A percentile compares a stretch with the other conserved stretches of the same genome.
These are phyloP conservation scores for Aspergillus niger DNA, from an alignment of 2,329 filamentous ascomycete species.

Conservation along the genomic window DNA sequence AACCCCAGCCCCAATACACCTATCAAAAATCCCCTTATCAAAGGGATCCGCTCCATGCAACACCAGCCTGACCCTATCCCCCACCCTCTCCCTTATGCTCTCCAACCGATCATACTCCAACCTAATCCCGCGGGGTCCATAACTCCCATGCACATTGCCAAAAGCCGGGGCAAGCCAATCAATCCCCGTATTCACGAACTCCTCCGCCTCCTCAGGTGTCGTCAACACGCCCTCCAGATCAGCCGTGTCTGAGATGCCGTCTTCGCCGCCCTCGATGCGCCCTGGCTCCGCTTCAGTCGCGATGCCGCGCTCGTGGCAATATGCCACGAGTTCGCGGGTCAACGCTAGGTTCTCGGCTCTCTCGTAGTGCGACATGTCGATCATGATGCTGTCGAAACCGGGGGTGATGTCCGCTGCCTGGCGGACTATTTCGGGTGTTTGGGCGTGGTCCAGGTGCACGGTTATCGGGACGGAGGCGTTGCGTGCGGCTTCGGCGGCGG, in stretches of 20 bases:
- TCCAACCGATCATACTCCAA: slow-evolving; percentile 61
- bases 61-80: slow-evolving; percentile 54
- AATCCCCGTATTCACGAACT: slow-evolving; percentile 71
- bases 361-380: slow-evolving; percentile 74
- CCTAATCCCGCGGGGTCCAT: slow-evolving; percentile 65
- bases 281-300: slow-evolving; percentile 72
- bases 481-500: slow-evolving; percentile 59
- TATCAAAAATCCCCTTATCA: slow-evolving; percentile 55
- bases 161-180: slow-evolving; percentile 75
- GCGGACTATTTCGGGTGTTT: slow-evolving; percentile 63
- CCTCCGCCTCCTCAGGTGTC: slow-evolving; percentile 67
- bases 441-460: slow-evolving; percentile 68
- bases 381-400: slow-evolving; percentile 72
- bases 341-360: slow-evolving; percentile 68
- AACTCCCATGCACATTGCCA: slow-evolving; percentile 75
- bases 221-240: slow-evolving; percentile 66
- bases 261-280: slow-evolving; percentile 72
- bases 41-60: slow-evolving; percentile 63
- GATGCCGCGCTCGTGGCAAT: slow-evolving; percentile 67
- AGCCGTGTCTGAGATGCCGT: slow-evolving; percentile 69
- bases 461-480: slow-evolving; percentile 61
- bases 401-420: slow-evolving; percentile 59
- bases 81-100: slow-evolving; percentile 53
- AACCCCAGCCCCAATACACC: slow-evolving; percentile 58
- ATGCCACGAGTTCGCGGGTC: slow-evolving; percentile 63